Evolutionary conservation across 345 rosid species (phyloP).

Genomic region (Passiflora organensis): DNA sequence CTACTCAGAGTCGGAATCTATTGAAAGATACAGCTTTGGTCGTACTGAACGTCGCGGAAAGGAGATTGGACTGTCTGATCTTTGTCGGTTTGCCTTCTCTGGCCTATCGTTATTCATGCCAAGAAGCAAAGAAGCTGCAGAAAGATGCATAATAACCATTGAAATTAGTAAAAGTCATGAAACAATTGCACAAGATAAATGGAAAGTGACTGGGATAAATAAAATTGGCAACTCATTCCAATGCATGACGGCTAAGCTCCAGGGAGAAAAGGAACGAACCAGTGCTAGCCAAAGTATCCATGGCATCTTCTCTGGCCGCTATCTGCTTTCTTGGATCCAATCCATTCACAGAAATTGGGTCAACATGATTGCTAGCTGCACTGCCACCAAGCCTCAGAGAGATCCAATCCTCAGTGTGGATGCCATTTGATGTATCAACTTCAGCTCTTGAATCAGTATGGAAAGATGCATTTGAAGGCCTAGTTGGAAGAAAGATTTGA

Average conservation of each 20-base stretch:
- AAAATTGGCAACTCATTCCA: not conserved
- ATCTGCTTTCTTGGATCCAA: constrained; percentile 48
- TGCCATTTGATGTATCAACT: constrained; percentile 65
- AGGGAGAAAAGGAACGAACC: constrained; percentile 57
- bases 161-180: not conserved
- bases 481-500: constrained; percentile 86
- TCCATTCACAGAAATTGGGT: constrained; percentile 44
- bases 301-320: constrained; percentile 41
- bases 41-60: constrained; percentile 89
- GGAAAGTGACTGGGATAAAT: not conserved
- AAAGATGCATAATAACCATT: constrained; percentile 17
- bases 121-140: constrained; percentile 77
- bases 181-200: not conserved
- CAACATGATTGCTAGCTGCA: constrained; percentile 43
- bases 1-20: constrained; percentile 74
- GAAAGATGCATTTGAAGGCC: constrained; percentile 58
- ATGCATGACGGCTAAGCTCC: not conserved
- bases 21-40: constrained; percentile 67
- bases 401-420: constrained; percentile 78
- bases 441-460: constrained; percentile 58
- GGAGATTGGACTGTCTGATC: constrained; percentile 65
- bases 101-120: constrained; percentile 67
- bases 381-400: constrained; percentile 91
- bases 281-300: constrained; percentile 57
- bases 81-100: constrained; percentile 58